Conservation (phyloP, 805 yeast genomes). For the Nakazawaea holstii region DNA sequence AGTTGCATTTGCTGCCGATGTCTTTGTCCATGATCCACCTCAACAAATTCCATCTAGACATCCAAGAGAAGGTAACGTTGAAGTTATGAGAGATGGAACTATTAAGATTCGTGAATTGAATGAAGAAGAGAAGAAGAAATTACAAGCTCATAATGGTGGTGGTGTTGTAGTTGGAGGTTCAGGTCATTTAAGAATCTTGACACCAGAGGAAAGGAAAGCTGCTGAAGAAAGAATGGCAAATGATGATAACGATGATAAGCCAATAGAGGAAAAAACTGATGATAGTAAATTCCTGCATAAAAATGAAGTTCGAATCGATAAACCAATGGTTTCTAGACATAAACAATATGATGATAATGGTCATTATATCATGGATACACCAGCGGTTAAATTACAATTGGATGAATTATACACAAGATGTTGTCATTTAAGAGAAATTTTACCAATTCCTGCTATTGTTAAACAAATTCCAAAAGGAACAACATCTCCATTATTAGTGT, state of each 20-base stretch:
- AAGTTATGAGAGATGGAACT: conserved; percentile 27
- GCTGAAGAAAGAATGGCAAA: conserved; percentile 18
- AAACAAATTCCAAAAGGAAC: conserved; percentile 78
- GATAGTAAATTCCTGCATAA: conserved; percentile 11
- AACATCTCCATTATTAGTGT: conserved; percentile 62
- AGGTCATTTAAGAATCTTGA: conserved; percentile 49
- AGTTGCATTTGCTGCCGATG: conserved; percentile 74
- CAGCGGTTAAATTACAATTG: conserved; percentile 35
- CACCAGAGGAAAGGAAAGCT: conserved; percentile 14
- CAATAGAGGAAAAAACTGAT: conserved; percentile 15
- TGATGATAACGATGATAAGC: conserved; percentile 2
- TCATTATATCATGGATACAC: conserved; percentile 25
- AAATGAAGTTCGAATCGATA: conserved; percentile 52
- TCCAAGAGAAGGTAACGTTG: conserved; percentile 76
- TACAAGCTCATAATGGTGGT: conserved; percentile 35
- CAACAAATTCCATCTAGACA: conserved; percentile 88
- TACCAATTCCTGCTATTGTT: conserved; percentile 87
- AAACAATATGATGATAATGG: conserved; percentile 14
- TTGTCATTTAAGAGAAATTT: conserved; percentile 85
- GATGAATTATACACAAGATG: conserved; percentile 86
- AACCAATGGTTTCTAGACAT: conserved; percentile 48
- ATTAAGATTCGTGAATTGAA: conserved; percentile 26
- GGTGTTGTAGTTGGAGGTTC: conserved; percentile 80
- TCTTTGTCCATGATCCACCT: conserved; percentile 77
- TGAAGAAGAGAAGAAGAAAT: conserved; percentile 23